Base-by-base conservation (phyloP, 2,329 filamentous ascomycete species). In the Alternaria brassicicola region DNA sequence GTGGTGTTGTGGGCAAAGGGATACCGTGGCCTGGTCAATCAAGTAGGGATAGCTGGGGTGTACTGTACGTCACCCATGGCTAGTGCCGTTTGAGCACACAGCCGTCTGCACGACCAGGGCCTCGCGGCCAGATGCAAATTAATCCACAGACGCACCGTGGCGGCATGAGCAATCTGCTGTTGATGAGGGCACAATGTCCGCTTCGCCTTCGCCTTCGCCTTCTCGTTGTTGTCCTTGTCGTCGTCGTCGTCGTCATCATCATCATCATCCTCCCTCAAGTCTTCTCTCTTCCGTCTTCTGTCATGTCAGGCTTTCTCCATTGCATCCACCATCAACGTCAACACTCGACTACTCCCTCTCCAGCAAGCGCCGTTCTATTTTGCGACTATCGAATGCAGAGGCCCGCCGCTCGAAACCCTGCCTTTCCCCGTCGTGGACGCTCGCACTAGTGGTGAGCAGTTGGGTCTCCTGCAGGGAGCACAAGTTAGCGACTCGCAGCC, bases 321-420 rank as follows among this genome's bases (percentile, higher is more conserved):
- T n/a, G 36, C 25, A 10, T 21, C 21, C 23, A 50, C 47, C 45
- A 6, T 33, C 55, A 39, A 19, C 31, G 36, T 55, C 53, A 36
- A 33, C 5, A 35, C 35, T 4, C 13, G 33, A 41, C 50, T 45
- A 56, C 51, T 28, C 43, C 52, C 38, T 33, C 41, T 53, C 45
- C 35, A 53, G 52, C 55, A 55, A 58, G 55, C 55, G 55, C 43
- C 38, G 43, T 43, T 63, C 64, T 70, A 70, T 70, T 66, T 66
- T 65, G 65, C 56, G 46, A 64, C 67, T 64, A 68, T 70, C 60
- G 65, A 70, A 67, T 58, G 55, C 58, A 59, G 28, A 46, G 39
- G 21, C 39, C 51, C 53, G 60, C 59, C 50, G 52, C 41, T 36
- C 59, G 62, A 57, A 59, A 56, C 56, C 54, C 51, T 52, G 54